Percentiles rank a stretch among this genome's conserved stretches.
These are phyloP conservation scores for Debaryomyces psychrophilus DNA, from an alignment of 1,139 yeast species.

Conservation along the genomic window DNA sequence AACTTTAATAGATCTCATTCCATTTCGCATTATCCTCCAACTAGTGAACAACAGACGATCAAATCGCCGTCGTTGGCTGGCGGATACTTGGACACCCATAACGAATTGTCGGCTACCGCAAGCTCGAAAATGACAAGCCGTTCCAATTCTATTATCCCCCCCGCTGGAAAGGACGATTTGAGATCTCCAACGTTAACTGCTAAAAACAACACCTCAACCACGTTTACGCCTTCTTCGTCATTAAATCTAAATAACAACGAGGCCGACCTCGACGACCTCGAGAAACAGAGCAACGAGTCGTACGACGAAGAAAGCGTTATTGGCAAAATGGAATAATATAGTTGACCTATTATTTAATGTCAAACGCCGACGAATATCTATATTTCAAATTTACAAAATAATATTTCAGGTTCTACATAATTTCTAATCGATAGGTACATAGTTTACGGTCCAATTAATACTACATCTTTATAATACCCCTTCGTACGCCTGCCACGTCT, in stretches of 20 bases:
- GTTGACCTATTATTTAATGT: slow-evolving; percentile 5
- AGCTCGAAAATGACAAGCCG: slow-evolving; percentile 4
- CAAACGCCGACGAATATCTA: background rate
- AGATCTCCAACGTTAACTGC: slow-evolving; percentile 8
- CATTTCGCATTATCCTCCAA: slow-evolving; percentile 20
- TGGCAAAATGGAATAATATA: slow-evolving; percentile 26
- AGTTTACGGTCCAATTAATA: background rate
- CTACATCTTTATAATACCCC: background rate
- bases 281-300: slow-evolving; percentile 10
- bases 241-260: background rate
- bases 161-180: slow-evolving; percentile 5
- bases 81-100: slow-evolving; percentile 19
- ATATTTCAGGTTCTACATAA: slow-evolving; percentile 3
- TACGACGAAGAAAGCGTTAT: slow-evolving; percentile 24
- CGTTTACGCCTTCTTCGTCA: slow-evolving; percentile 4
- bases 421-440: background rate
- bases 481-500: background rate
- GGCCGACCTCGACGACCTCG: slow-evolving; percentile 9
- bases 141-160: slow-evolving; percentile 6
- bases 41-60: slow-evolving; percentile 6
- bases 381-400: background rate
- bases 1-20: slow-evolving; percentile 16
- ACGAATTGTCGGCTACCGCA: background rate
- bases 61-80: slow-evolving; percentile 15
- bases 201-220: background rate